phyloP scores from a whole-genome alignment of 495 filamentous ascomycete species.

The Penicillium angulare region DNA sequence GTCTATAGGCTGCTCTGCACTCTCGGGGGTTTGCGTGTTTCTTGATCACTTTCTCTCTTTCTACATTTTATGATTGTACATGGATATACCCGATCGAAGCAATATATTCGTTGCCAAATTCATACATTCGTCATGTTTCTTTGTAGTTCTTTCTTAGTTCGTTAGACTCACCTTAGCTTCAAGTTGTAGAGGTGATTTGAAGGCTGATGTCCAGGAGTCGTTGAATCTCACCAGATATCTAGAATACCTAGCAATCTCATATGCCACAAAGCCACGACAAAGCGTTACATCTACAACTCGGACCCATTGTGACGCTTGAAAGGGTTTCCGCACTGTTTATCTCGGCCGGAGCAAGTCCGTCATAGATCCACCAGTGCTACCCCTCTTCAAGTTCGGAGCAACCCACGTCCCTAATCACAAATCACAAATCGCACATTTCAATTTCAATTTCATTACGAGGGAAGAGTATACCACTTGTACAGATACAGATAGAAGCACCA shows the following conservation, averaged over 20 bases:
- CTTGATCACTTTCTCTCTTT: conserved; percentile 1
- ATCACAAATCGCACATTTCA: not conserved
- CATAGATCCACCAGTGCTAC: conserved; percentile 1
- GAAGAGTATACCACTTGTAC: not conserved
- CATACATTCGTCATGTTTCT: not conserved
- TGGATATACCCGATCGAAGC: conserved; percentile 30
- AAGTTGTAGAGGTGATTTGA: not conserved
- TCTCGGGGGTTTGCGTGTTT: conserved; percentile 1
- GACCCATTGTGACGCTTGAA: no score
- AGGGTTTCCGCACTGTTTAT: no score
- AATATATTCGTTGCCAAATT: conserved; percentile 9
- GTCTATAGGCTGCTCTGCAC: not conserved
- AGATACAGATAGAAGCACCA: not conserved
- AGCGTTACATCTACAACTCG: no score
- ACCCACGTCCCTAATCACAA: no score
- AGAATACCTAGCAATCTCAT: no score
- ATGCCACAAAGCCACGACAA: no score
- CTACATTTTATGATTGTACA: conserved; percentile 7
- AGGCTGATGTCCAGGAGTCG: not conserved
- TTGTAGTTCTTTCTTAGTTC: not conserved
- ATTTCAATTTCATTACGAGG: not conserved
- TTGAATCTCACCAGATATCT: no score
- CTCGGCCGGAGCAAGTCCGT: not conserved
- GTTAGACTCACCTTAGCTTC: not conserved
- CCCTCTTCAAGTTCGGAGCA: no score